Percentiles rank a stretch among this genome's conserved stretches.
Conservation (phyloP, 108 stramenopile species). For the Bacterosira constricta region DNA sequence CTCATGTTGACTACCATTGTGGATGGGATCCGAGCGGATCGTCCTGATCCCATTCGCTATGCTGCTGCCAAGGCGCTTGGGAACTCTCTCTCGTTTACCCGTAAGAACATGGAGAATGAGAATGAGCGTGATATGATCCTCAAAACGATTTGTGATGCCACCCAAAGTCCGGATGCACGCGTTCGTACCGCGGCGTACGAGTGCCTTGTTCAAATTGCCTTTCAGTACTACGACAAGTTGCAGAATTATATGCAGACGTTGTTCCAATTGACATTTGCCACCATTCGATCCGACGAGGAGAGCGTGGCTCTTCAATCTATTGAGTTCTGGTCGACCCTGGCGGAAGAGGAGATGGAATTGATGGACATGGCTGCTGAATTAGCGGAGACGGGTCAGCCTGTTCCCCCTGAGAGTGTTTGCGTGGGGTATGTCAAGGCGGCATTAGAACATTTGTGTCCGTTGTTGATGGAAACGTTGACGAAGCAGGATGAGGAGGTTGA, state of each 20-base stretch:
- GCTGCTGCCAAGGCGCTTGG: slow-evolving; percentile 89
- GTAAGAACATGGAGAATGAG: slow-evolving; percentile 91
- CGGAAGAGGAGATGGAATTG: slow-evolving; percentile 89
- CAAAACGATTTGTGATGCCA: slow-evolving; percentile 93
- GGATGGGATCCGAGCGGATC: slow-evolving; percentile 88
- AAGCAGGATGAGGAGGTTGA: slow-evolving; percentile 93
- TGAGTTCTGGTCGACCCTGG: slow-evolving; percentile 95
- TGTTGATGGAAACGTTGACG: slow-evolving; percentile 82
- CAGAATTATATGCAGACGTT: slow-evolving; percentile 90
- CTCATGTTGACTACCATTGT: slow-evolving; percentile 96
- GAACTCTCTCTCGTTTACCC: slow-evolving; percentile 90
- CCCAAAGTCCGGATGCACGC: slow-evolving; percentile 66
- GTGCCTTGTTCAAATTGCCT: slow-evolving; percentile 87
- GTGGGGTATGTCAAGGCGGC: slow-evolving; percentile 82
- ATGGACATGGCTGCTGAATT: slow-evolving; percentile 69
- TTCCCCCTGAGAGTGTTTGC: slow-evolving; percentile 56
- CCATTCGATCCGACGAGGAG: slow-evolving; percentile 87
- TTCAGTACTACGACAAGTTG: slow-evolving; percentile 92
- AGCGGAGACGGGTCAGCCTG: slow-evolving; percentile 47
- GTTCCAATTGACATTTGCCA: slow-evolving; percentile 88
- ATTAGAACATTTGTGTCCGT: slow-evolving; percentile 76
- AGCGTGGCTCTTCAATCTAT: slow-evolving; percentile 86
- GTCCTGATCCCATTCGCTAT: slow-evolving; percentile 79
- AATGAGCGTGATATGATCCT: slow-evolving; percentile 94
- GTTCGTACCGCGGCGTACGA: slow-evolving; percentile 90